Evolutionary conservation across 1,284 basidiomycete species (phyloP), one percentile per base, ranked within the genome.

Genomic region (Pseudozyma tsukubaensis): DNA sequence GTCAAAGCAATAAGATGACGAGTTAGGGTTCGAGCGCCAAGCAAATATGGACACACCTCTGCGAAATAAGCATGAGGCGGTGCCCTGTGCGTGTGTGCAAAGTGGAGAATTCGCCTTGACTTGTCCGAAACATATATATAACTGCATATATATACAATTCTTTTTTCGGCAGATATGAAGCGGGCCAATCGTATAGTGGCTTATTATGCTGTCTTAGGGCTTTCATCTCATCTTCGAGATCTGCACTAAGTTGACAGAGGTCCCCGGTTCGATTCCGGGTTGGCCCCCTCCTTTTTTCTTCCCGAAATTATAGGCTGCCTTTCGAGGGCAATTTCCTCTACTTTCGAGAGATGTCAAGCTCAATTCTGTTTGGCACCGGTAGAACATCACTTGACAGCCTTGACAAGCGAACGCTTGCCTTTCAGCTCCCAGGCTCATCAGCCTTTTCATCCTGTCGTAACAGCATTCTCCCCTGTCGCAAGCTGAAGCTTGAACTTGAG

Each of bases 121-220:
- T 48, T 48, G 14, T 0, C 6, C 13, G 16, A 43, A 16, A 43
- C 1, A 43, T 48, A n/a, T n/a, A n/a, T n/a, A n/a, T n/a, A n/a
- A n/a, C n/a, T 19, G 12, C 16, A n/a, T 47, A 53, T 66, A 43
- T 42, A 39, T 39, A 16, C 50, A 62, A 50, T 44, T 0, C 1
- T 1, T 10, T 5, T 5, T 3, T 8, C 1, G 0, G 4, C n/a
- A 14, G 10, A 35, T 21, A 37, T 9, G n/a, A 16, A 55, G 53
- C 11, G 63, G 73, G 66, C 70, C 63, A 72, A 72, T 67, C 65
- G 69, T 67, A 68, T 76, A 72, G 66, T 70, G 61, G 72, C 72
- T 74, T 74, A 74, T 74, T 74, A 74, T 74, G 67, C 72, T 74
- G 72, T 74, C 72, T 74, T 74, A 74, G 72, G 72, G 72, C 51